Conservation (phyloP, 2,329 filamentous ascomycete species). For the Colletotrichum filicis region DNA sequence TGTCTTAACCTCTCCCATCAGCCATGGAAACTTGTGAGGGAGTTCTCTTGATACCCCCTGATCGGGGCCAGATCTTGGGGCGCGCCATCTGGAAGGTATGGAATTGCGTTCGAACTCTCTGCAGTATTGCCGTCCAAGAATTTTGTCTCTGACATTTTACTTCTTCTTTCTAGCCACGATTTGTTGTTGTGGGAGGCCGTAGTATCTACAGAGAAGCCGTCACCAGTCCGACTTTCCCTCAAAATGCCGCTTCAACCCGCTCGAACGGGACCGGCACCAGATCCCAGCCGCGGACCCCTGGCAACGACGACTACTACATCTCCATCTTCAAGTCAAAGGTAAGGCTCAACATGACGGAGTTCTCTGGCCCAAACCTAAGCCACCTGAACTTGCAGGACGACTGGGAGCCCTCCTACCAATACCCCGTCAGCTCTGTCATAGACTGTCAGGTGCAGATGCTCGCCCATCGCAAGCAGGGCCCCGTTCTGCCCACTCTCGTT, state of each 20-base stretch:
- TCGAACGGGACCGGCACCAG: slow-evolving; percentile 48
- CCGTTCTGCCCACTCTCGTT: slow-evolving; percentile 68
- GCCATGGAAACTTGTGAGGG: slow-evolving; percentile 51
- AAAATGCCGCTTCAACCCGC: slow-evolving; percentile 51
- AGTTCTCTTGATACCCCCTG: slow-evolving; percentile 60
- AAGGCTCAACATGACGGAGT: slow-evolving; percentile 31
- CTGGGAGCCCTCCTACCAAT: slow-evolving; percentile 63
- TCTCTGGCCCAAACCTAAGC: slow-evolving; percentile 16
- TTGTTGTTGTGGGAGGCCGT: slow-evolving; percentile 64
- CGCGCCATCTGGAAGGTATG: slow-evolving; percentile 64
- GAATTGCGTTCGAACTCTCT: slow-evolving; percentile 23
- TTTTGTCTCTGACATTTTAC: slow-evolving; percentile 26
- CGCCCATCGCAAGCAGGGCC: slow-evolving; percentile 70
- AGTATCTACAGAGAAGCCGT: slow-evolving; percentile 44
- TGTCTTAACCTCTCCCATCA: background rate
- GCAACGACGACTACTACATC: slow-evolving; percentile 57
- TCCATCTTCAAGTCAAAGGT: slow-evolving; percentile 69
- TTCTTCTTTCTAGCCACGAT: slow-evolving; percentile 60
- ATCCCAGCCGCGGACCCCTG: slow-evolving; percentile 40
- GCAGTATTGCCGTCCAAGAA: background rate
- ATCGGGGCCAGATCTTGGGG: slow-evolving; percentile 61
- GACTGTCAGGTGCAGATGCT: slow-evolving; percentile 70
- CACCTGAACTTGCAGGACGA: slow-evolving; percentile 56
- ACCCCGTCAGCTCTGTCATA: slow-evolving; percentile 61
- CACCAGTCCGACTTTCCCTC: slow-evolving; percentile 52